Percentiles rank a stretch among this genome's conserved stretches.
Evolutionary conservation across 1,139 yeast genomes (phyloP).

Genomic region (Debaryomyces coudertii): DNA sequence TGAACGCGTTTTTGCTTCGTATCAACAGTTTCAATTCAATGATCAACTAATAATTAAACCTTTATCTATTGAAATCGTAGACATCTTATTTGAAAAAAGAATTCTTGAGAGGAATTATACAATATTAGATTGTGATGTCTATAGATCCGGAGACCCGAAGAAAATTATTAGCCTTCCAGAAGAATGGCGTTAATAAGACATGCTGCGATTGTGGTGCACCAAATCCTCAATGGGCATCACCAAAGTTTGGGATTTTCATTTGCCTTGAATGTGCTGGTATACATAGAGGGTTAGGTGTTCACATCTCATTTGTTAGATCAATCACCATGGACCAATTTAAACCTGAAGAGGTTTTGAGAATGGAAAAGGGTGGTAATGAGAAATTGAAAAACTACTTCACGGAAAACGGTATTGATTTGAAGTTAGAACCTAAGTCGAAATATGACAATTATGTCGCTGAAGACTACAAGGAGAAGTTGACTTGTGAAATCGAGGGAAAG

Average conservation of each 20-base stretch:
- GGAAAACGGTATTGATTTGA: conserved; percentile 70
- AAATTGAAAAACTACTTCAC: conserved; percentile 69
- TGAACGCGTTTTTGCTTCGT: conserved; percentile 8
- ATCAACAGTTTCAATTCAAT: conserved; percentile 2
- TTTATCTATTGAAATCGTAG: background rate
- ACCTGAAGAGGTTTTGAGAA: conserved; percentile 82
- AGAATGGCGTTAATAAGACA: conserved; percentile 78
- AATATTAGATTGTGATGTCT: conserved; percentile 46
- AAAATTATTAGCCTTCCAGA: conserved; percentile 77
- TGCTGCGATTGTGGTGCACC: conserved; percentile 96
- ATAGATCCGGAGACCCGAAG: conserved; percentile 91
- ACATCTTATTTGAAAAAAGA: background rate
- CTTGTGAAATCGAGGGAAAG: conserved; percentile 73
- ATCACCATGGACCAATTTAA: conserved; percentile 98
- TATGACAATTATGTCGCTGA: conserved; percentile 91
- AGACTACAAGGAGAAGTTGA: conserved; percentile 83
- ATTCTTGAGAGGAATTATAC: background rate
- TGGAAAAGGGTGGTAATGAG: conserved; percentile 96
- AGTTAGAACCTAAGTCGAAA: conserved; percentile 68
- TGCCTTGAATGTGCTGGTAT: conserved; percentile 97
- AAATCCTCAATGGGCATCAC: conserved; percentile 99
- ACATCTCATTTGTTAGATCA: conserved; percentile 92
- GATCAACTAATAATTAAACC: background rate
- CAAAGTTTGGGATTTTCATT: conserved; percentile 93
- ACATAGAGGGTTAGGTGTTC: conserved; percentile 96